Evolutionary conservation across 192 early-diverging fungal genomes (phyloP), one percentile per base, ranked within the genome.

Genomic region (Rhizophagus clarus): DNA sequence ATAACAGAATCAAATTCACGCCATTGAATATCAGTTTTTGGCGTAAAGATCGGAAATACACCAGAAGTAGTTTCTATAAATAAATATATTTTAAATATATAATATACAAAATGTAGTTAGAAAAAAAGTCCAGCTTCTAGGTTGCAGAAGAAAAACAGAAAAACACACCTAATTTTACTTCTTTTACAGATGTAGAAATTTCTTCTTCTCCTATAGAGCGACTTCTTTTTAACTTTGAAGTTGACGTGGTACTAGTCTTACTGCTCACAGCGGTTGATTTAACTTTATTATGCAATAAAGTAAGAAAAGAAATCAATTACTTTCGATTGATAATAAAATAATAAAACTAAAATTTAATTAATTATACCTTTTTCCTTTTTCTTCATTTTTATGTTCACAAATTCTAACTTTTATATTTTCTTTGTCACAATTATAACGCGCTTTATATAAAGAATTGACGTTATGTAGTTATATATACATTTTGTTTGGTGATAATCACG

Each of bases 1-100:
- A 79, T 32, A 32, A 79, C 6, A 1, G 77, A 49, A 22, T 71
- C 67, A 70, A 70, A 49, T 66, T 66, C 37, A 15, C 31, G 17
- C 75, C 75, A 77, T 24, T 66, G 40, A 47, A 77, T 29, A 34
- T 4, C 29, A 24, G 20, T 6, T 62, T 62, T 60, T 49, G 72
- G 45, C 1, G 22, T 49, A 24, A 73, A 73, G 24, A 73, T 76
- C 12, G 74, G 45, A 56, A 76, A 76, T 61, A 56, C 60, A 0
- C 61, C 10, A 31, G 60, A 74, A 3, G 9, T 32, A 2, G 32
- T 40, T 62, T 62, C 74, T 62, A 24, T 20, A 40, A 9, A 72
- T 26, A 42, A n/a, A 24, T n/a, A 12, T 34, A 11, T n/a, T 11
- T 9, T 3, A 40, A 40, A 42, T n/a, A n/a, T n/a, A 71, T 0